phyloP scores from a whole-genome alignment of 2,329 filamentous ascomycete species.

The Zymoseptoria brevis region DNA sequence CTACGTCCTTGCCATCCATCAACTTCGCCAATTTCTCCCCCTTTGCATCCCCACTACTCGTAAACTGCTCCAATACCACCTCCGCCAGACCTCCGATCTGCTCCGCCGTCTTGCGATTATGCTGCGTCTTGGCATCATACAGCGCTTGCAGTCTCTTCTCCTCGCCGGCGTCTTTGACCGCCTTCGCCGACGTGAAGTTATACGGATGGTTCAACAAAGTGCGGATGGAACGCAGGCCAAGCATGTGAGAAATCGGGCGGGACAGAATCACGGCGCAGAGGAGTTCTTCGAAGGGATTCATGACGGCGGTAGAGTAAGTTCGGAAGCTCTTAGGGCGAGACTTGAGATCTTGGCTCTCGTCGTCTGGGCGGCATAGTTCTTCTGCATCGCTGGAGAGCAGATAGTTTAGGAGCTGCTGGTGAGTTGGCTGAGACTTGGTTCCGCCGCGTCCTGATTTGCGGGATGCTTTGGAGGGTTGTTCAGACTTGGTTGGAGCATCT shows the following conservation, averaged over 20 bases:
- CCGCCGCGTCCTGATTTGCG: conserved; percentile 24
- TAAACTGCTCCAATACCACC: conserved; percentile 27
- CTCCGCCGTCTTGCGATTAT: conserved; percentile 40
- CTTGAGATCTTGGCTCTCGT: conserved; percentile 28
- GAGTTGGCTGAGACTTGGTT: conserved; percentile 16
- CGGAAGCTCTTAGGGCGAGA: conserved; percentile 18
- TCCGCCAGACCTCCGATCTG: conserved; percentile 32
- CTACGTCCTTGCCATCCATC: conserved; percentile 26
- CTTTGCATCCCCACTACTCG: conserved; percentile 25
- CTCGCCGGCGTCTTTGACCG: conserved; percentile 31
- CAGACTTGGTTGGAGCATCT: conserved; percentile 9
- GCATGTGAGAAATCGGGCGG: conserved; percentile 37
- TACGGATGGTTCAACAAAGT: conserved; percentile 40
- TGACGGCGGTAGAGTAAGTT: conserved; percentile 26
- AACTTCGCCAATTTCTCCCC: conserved; percentile 28
- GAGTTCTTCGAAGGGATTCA: conserved; percentile 40
- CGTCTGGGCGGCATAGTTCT: conserved; percentile 28
- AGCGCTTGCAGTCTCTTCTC: conserved; percentile 35
- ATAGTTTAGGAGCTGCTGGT: conserved; percentile 28
- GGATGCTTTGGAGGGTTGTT: conserved; percentile 20
- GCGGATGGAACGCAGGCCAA: conserved; percentile 38
- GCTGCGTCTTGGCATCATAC: conserved; percentile 37
- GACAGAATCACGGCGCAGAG: conserved; percentile 38
- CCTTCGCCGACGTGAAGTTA: conserved; percentile 28
- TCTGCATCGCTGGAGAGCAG: conserved; percentile 26